Base-by-base conservation (phyloP, 1,284 basidiomycete species). In the Fomitiporia mediterranea region DNA sequence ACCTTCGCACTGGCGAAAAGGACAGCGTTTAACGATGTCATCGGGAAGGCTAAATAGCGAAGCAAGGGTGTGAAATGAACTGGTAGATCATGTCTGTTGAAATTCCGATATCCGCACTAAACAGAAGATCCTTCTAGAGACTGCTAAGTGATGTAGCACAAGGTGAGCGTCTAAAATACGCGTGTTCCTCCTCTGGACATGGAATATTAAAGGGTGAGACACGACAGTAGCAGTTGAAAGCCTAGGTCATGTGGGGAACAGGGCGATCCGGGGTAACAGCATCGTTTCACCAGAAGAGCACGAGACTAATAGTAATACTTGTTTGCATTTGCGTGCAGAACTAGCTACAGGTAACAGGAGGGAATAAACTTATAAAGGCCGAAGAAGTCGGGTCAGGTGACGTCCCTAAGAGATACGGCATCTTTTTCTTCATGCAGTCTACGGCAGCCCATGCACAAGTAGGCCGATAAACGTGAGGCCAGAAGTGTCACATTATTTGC, bases 1-100 rank as follows among this genome's bases (percentile, higher is more conserved):
- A 59, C 57, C 57, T 59, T 55, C 43, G 39, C 39, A 37, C 21
- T 54, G 46, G 40, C 42, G 40, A 52, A 57, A 51, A n/a, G n/a
- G 39, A 19, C 21, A 52, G 52, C 54, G 53, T 47, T 28, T 19
- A 35, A 28, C 38, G 37, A 54, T 58, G 56, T 58, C 56, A 58
- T 54, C 6, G 49, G 44, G 17, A 35, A 57, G 51, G 42, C 56
- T 53, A 52, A 52, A 51, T 40, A 32, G 46, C 46, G 46, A 49
- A 47, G 46, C 21, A 15, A n/a, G 21, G 15, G 17, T 27, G 32
- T n/a, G 34, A 25, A 30, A 55, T 47, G 43, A 55, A 38, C 43
- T n/a, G 37, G 46, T 42, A 34, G 53, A 55, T 55, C 46, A 34
- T 25, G 17, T n/a, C 6, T 30, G 28, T 21, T 25, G 39, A 13